Evolutionary conservation across 768 basidiomycete genomes (phyloP).

Genomic region (Tubosaeta brunneosetosa): DNA sequence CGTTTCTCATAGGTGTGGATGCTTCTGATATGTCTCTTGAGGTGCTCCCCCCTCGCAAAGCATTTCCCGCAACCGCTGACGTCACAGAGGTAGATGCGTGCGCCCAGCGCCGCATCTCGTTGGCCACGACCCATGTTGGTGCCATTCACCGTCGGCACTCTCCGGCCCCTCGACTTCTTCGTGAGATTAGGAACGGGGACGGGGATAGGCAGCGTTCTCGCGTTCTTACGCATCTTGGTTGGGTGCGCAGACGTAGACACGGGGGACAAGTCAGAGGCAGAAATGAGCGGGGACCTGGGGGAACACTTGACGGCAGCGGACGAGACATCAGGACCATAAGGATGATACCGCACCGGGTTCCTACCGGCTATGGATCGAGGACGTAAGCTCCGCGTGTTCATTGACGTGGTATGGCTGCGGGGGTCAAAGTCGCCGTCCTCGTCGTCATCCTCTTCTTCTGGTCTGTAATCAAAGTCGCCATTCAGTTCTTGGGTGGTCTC

Average conservation of each 20-base stretch:
- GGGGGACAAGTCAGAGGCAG: slow-evolving; percentile 27
- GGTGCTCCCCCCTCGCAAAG: slow-evolving; percentile 83
- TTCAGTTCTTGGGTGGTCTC: slow-evolving; percentile 23
- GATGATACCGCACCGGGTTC: slow-evolving; percentile 32
- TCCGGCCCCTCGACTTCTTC: slow-evolving; percentile 65
- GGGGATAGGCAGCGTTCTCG: slow-evolving; percentile 47
- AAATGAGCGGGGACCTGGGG: slow-evolving; percentile 29
- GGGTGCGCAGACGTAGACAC: slow-evolving; percentile 17
- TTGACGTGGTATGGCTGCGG: slow-evolving; percentile 32
- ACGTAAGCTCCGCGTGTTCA: slow-evolving; percentile 36
- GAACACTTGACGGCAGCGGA: slow-evolving; percentile 29
- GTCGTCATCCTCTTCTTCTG: slow-evolving; percentile 30
- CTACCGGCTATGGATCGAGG: slow-evolving; percentile 31
- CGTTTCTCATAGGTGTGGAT: slow-evolving; percentile 94
- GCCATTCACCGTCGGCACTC: slow-evolving; percentile 51
- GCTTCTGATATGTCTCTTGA: slow-evolving; percentile 83
- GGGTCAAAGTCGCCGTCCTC: slow-evolving; percentile 34
- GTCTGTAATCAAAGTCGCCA: slow-evolving; percentile 27
- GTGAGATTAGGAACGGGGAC: slow-evolving; percentile 65
- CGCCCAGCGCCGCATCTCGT: slow-evolving; percentile 36
- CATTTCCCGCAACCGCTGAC: slow-evolving; percentile 84
- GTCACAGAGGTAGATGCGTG: slow-evolving; percentile 65
- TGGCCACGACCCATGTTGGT: slow-evolving; percentile 26
- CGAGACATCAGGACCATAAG: slow-evolving; percentile 26
- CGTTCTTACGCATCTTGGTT: slow-evolving; percentile 31